These are phyloP conservation scores for Lentinula novae-zelandiae DNA, from an alignment of 1,284 basidiomycete genomes.

Conservation along the genomic window DNA sequence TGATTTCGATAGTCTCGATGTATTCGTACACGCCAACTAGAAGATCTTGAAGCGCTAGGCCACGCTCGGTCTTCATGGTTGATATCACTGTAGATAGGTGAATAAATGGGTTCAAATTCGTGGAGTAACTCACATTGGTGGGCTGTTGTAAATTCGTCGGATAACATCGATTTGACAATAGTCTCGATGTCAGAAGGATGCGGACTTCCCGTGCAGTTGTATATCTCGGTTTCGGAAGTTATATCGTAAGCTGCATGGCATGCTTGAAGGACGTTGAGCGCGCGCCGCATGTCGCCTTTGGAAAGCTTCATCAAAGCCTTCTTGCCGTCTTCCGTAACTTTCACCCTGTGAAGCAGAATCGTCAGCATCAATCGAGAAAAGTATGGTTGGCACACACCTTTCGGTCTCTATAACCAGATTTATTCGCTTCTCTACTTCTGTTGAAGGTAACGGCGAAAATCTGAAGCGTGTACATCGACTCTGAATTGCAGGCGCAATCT, in stretches of 20 bases:
- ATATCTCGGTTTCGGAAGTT: slow-evolving; percentile 89
- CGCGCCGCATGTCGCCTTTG: slow-evolving; percentile 96
- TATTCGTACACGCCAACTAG: slow-evolving; percentile 94
- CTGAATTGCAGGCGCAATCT: slow-evolving; percentile 98
- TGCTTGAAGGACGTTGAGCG: slow-evolving; percentile 94
- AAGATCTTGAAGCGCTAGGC: slow-evolving; percentile 93
- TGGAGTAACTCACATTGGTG: slow-evolving; percentile 66
- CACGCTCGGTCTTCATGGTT: slow-evolving; percentile 85
- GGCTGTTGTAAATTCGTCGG: slow-evolving; percentile 93
- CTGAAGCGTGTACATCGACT: slow-evolving; percentile 97
- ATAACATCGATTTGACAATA: slow-evolving; percentile 94
- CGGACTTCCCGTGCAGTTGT: slow-evolving; percentile 95
- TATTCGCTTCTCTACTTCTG: slow-evolving; percentile 84
- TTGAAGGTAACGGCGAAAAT: slow-evolving; percentile 90
- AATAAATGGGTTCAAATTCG: not conserved
- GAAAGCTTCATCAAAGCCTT: slow-evolving; percentile 90
- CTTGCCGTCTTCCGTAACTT: slow-evolving; percentile 83
- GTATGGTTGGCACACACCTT: slow-evolving; percentile 48
- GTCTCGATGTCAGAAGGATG: slow-evolving; percentile 92
- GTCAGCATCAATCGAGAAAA: not conserved
- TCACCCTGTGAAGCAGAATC: slow-evolving; percentile 57
- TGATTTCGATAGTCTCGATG: slow-evolving; percentile 82
- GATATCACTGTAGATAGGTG: slow-evolving; percentile 65
- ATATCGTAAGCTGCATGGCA: slow-evolving; percentile 95
- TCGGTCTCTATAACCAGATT: slow-evolving; percentile 82